Percentiles rank a stretch among this genome's conserved stretches.
Conservation (phyloP, 805 yeast species). For the Teunomyces aglyptinius region DNA sequence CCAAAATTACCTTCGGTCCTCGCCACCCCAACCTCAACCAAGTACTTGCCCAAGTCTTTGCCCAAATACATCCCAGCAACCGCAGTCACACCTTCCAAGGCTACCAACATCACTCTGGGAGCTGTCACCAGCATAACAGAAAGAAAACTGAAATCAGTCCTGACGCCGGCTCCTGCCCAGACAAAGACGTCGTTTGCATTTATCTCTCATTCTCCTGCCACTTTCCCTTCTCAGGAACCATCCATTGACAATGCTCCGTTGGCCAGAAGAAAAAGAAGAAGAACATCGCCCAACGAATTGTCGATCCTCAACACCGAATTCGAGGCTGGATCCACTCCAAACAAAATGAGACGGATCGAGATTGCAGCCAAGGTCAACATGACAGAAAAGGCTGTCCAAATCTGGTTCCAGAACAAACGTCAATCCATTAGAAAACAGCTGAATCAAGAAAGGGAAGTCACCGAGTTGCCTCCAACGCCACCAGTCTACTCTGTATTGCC, state of each 20-base stretch:
- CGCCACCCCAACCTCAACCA: conserved; percentile 10
- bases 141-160: background rate
- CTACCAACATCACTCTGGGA: conserved; percentile 8
- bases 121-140: conserved; percentile 11
- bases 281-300: conserved; percentile 88
- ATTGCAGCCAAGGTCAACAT: conserved; percentile 81
- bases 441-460: conserved; percentile 36
- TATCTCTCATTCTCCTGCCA: conserved; percentile 88
- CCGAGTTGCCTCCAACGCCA: conserved; percentile 45
- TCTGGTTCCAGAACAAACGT: conserved; percentile 97
- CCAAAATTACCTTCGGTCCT: conserved; percentile 29
- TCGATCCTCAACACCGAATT: conserved; percentile 80
- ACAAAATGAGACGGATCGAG: conserved; percentile 67
- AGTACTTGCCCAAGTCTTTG: conserved; percentile 2
- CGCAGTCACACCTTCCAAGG: conserved; percentile 9
- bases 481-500: conserved; percentile 8
- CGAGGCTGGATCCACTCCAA: conserved; percentile 74
- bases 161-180: conserved; percentile 2
- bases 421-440: conserved; percentile 67
- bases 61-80: conserved; percentile 1
- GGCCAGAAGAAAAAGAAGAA: conserved; percentile 91
- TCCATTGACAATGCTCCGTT: conserved; percentile 85
- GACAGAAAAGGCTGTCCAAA: conserved; percentile 98
- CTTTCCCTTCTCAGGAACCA: conserved; percentile 82
- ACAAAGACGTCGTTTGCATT: conserved; percentile 63